Evolutionary conservation across 192 early-diverging fungal genomes (phyloP).

Genomic region (Coemansia sp.): DNA sequence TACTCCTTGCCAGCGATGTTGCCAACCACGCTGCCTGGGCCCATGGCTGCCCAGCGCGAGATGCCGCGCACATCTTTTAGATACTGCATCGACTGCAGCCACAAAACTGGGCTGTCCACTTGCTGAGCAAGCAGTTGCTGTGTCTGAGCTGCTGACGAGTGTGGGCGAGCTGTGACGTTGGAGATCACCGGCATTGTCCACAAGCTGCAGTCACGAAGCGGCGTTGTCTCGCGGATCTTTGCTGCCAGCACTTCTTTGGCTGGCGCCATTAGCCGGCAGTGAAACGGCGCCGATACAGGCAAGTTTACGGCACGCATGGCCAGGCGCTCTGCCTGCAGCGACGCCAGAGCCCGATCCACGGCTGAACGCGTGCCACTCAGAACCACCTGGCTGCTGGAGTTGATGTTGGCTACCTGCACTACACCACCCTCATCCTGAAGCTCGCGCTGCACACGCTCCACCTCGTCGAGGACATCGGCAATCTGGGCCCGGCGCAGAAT

Average conservation of each 20-base stretch:
- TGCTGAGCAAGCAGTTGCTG: slow-evolving; percentile 69
- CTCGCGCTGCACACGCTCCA: slow-evolving; percentile 36
- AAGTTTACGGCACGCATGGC: slow-evolving; percentile 85
- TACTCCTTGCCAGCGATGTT: slow-evolving; percentile 89
- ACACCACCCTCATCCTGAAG: slow-evolving; percentile 55
- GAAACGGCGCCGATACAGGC: slow-evolving; percentile 96
- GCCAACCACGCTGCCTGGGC: slow-evolving; percentile 82
- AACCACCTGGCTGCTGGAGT: slow-evolving; percentile 80
- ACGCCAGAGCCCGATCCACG: slow-evolving; percentile 78
- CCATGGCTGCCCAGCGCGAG: slow-evolving; percentile 81
- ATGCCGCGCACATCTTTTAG: slow-evolving; percentile 72
- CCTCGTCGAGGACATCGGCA: slow-evolving; percentile 61
- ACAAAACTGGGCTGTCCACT: slow-evolving; percentile 83
- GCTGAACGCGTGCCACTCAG: slow-evolving; percentile 85
- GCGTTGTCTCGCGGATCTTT: slow-evolving; percentile 61
- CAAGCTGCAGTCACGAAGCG: slow-evolving; percentile 55
- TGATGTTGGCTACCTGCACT: slow-evolving; percentile 87
- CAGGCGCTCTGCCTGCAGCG: slow-evolving; percentile 76
- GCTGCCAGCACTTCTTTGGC: slow-evolving; percentile 73
- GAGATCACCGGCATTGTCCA: slow-evolving; percentile 85
- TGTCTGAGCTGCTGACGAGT: slow-evolving; percentile 61
- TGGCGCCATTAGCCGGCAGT: slow-evolving; percentile 87
- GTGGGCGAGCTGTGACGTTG: slow-evolving; percentile 85
- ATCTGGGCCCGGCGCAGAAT: slow-evolving; percentile 72
- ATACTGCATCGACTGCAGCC: slow-evolving; percentile 81